phyloP scores from a whole-genome alignment of 164 flowering plant species.

The Piper longum region DNA sequence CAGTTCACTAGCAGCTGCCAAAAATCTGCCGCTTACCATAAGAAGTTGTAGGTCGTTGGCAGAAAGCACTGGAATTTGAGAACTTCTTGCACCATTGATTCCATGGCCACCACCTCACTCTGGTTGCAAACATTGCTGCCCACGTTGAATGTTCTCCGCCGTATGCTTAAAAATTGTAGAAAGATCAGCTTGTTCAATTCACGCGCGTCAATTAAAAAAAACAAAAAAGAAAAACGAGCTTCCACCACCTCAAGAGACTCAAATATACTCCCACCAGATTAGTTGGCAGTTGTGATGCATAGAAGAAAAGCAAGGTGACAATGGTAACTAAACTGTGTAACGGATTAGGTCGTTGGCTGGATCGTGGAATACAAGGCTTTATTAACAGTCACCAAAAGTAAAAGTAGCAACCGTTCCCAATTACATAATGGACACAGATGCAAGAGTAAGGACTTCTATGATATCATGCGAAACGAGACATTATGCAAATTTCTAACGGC shows the following conservation, averaged over 20 bases:
- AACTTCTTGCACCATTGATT: constrained; percentile 84
- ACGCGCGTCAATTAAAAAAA: too few relatives aligned
- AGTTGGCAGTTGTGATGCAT: not conserved
- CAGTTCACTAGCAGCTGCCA: not conserved
- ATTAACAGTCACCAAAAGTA: too few relatives aligned
- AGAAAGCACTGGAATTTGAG: constrained; percentile 51
- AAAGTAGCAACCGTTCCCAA: too few relatives aligned
- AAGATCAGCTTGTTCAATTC: not conserved
- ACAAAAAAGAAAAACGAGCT: too few relatives aligned
- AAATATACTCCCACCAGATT: too few relatives aligned
- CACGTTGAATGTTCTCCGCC: constrained; percentile 37
- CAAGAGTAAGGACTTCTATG: too few relatives aligned
- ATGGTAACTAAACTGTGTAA: not conserved
- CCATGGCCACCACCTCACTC: constrained; percentile 92
- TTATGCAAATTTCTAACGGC: too few relatives aligned
- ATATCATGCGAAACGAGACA: too few relatives aligned
- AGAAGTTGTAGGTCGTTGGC: not conserved
- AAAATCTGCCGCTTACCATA: not conserved
- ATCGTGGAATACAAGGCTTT: too few relatives aligned
- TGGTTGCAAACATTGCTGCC: constrained; percentile 40
- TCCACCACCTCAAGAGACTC: too few relatives aligned
- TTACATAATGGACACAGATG: too few relatives aligned
- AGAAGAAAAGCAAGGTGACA: not conserved
- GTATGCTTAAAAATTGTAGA: constrained; percentile 28
- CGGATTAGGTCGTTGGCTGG: not conserved